Percentiles rank a stretch among this genome's conserved stretches.
These are phyloP conservation scores for Pythium apleroticum DNA, from an alignment of 352 stramenopile species.

Conservation along the genomic window DNA sequence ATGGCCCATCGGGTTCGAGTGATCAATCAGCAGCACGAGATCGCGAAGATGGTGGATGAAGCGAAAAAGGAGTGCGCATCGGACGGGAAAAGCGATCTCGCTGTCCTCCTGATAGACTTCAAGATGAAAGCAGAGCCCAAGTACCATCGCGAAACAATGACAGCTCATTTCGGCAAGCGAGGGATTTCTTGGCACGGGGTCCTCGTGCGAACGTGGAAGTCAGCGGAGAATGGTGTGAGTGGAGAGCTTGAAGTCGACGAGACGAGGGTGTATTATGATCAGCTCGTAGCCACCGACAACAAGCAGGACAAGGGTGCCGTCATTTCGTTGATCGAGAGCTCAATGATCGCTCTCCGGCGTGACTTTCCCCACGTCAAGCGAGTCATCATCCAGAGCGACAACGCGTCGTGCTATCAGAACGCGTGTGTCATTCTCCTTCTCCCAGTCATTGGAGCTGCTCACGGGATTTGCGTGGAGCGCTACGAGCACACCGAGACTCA, in stretches of 20 bases:
- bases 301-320: constrained; percentile 24
- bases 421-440: constrained; percentile 13
- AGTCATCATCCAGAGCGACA: constrained; percentile 26
- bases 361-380: constrained; percentile 22
- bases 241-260: background rate
- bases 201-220: constrained; percentile 16
- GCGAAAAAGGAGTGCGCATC: no score
- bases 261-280: constrained; percentile 17
- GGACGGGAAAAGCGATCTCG: no score
- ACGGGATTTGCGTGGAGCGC: constrained; percentile 20
- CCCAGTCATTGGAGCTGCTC: constrained; percentile 7
- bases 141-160: constrained; percentile 19
- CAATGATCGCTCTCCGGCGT: constrained; percentile 18
- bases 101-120: constrained; percentile 27
- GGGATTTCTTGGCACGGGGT: constrained; percentile 26
- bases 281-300: constrained; percentile 16
- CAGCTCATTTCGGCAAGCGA: constrained; percentile 8
- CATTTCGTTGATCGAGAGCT: constrained; percentile 21
- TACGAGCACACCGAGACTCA: constrained; percentile 26
- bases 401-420: constrained; percentile 30
- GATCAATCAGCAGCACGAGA: constrained; percentile 7
- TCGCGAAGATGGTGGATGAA: background rate
- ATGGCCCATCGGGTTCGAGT: constrained; percentile 10
- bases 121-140: constrained; percentile 28
- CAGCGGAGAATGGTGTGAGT: background rate